Conservation (phyloP, 805 yeast species). For the Wickerhamomyces silvicola region DNA sequence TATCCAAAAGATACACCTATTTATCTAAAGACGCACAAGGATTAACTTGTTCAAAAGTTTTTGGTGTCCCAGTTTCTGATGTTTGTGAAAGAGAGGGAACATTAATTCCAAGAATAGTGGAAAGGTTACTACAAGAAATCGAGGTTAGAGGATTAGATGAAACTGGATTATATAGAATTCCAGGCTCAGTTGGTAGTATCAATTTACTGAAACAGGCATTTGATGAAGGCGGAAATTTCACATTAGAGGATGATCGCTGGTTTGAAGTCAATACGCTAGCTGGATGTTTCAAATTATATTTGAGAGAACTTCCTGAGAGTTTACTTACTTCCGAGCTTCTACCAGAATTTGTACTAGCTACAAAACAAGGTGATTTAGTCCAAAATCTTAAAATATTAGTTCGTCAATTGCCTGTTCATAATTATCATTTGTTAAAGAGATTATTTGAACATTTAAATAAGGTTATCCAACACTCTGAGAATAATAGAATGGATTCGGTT, state of each 20-base stretch:
- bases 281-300: conserved; percentile 76
- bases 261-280: conserved; percentile 83
- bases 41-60: conserved; percentile 45
- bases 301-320: conserved; percentile 85
- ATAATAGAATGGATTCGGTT: conserved; percentile 81
- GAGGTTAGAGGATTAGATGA: conserved; percentile 87
- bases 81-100: conserved; percentile 69
- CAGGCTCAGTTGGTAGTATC: conserved; percentile 56
- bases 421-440: conserved; percentile 61
- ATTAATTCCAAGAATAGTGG: conserved; percentile 59
- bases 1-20: conserved; percentile 35
- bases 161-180: conserved; percentile 79
- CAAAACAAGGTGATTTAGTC: conserved; percentile 26
- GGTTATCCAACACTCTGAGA: conserved; percentile 58
- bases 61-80: conserved; percentile 79
- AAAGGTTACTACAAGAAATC: conserved; percentile 61
- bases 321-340: conserved; percentile 63
- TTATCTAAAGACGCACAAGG: conserved; percentile 35
- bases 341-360: conserved; percentile 43
- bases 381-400: conserved; percentile 28
- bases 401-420: conserved; percentile 50
- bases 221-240: conserved; percentile 41
- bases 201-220: conserved; percentile 47
- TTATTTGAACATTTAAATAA: conserved; percentile 63
- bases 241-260: conserved; percentile 50